phyloP scores from a whole-genome alignment of 2,329 filamentous ascomycete genomes.

The Sporothrix brasiliensis region DNA sequence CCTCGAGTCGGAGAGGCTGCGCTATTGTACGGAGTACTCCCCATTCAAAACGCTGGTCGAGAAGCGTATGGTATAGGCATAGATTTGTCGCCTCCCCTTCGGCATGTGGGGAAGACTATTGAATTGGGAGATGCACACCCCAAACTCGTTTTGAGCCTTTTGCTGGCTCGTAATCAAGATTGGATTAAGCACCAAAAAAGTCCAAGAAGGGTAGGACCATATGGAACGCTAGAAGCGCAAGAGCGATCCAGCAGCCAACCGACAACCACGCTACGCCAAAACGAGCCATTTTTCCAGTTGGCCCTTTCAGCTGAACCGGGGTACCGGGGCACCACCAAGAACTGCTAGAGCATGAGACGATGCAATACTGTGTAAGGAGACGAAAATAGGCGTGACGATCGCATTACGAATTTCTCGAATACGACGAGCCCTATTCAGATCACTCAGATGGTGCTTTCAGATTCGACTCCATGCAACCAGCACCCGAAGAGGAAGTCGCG shows the following conservation, averaged over 20 bases:
- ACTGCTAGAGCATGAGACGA: not conserved
- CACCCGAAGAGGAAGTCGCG: not conserved
- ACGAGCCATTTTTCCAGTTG: not conserved
- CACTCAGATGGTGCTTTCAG: not conserved
- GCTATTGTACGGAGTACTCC: not conserved
- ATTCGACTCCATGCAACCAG: conserved; percentile 8
- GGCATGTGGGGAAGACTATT: conserved; percentile 13
- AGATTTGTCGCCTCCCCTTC: not conserved
- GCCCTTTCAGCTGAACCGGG: conserved; percentile 27
- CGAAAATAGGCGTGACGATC: conserved; percentile 8
- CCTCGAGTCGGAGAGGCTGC: not conserved
- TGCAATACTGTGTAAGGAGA: not conserved
- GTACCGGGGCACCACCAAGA: not conserved
- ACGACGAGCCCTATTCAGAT: conserved; percentile 6
- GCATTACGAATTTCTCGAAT: conserved; percentile 10
- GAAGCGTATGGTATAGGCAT: not conserved
- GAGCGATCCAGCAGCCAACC: conserved; percentile 5
- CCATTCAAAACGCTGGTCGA: not conserved
- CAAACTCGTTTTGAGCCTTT: too few species aligned
- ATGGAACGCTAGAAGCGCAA: not conserved
- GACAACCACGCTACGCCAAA: conserved; percentile 21
- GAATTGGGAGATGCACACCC: not conserved
- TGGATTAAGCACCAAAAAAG: too few species aligned
- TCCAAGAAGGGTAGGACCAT: too few species aligned
- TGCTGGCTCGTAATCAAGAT: too few species aligned